Conservation (phyloP, 164 flowering plant species). For the Magnolia officinalis region DNA sequence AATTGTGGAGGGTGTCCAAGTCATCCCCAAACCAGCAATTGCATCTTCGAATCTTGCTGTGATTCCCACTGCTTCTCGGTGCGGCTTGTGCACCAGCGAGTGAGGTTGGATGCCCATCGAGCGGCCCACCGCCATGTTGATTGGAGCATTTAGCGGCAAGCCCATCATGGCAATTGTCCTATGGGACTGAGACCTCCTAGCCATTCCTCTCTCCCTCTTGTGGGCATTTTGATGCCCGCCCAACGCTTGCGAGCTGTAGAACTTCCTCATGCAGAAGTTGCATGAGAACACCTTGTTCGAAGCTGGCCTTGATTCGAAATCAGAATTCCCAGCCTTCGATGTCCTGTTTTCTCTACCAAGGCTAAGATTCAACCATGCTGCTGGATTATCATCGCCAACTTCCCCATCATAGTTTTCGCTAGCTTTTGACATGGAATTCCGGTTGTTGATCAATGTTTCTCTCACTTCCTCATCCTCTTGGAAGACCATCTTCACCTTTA, state of each 20-base stretch:
- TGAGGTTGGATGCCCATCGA: constrained; percentile 36
- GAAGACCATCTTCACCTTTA: constrained; percentile 20
- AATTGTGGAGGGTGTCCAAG: constrained; percentile 15
- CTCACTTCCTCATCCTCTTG: constrained; percentile 21
- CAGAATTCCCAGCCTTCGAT: constrained; percentile 5
- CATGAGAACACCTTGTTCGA: constrained; percentile 67
- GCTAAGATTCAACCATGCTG: constrained; percentile 68
- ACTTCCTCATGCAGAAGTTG: constrained; percentile 85
- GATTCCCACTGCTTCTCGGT: constrained; percentile 16
- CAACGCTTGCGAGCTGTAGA: constrained; percentile 84
- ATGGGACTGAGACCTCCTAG: constrained; percentile 30
- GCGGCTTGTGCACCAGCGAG: constrained; percentile 25
- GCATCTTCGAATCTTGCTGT: constrained; percentile 22
- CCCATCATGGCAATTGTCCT: not conserved
- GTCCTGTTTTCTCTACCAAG: constrained; percentile 35
- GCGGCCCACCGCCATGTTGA: constrained; percentile 1
- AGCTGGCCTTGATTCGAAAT: constrained; percentile 27
- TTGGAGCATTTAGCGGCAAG: constrained; percentile 15
- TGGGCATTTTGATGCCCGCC: constrained; percentile 98
- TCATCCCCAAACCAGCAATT: constrained; percentile 14
- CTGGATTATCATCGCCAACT: constrained; percentile 21
- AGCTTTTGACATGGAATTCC: not conserved
- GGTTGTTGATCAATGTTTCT: constrained; percentile 10
- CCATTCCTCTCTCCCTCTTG: constrained; percentile 79
- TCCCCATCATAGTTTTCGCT: constrained; percentile 11